Evolutionary conservation across 2,329 filamentous ascomycete genomes (phyloP).

Genomic region (Fusarium gaditjirri): DNA sequence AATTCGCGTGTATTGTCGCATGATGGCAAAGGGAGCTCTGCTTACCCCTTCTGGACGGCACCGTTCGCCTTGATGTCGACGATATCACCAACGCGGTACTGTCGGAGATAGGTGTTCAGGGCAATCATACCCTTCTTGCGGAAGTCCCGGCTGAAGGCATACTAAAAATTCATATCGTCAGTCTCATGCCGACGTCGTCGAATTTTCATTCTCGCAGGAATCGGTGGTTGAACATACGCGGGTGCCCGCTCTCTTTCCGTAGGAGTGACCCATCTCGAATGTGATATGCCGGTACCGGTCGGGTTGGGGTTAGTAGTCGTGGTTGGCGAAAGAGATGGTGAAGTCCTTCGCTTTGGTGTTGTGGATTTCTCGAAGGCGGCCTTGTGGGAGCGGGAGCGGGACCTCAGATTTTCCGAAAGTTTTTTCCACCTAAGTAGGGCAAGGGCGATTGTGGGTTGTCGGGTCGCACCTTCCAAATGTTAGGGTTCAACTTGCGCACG

Average conservation of each 20-base stretch:
- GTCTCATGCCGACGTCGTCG: slow-evolving; percentile 46
- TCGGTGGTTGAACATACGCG: slow-evolving; percentile 68
- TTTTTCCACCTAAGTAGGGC: slow-evolving; percentile 50
- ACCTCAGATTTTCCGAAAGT: slow-evolving; percentile 51
- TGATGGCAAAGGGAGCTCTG: slow-evolving; percentile 26
- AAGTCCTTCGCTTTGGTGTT: slow-evolving; percentile 48
- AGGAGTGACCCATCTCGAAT: slow-evolving; percentile 84
- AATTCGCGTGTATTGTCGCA: slow-evolving; percentile 24
- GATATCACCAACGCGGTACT: slow-evolving; percentile 98
- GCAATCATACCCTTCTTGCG: slow-evolving; percentile 95
- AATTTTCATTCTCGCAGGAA: slow-evolving; percentile 16
- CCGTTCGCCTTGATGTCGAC: slow-evolving; percentile 99
- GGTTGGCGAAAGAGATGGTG: slow-evolving; percentile 51
- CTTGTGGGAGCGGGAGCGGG: slow-evolving; percentile 49
- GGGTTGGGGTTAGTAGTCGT: slow-evolving; percentile 56
- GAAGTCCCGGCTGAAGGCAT: slow-evolving; percentile 94
- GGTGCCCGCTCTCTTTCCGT: slow-evolving; percentile 87
- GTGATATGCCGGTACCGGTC: slow-evolving; percentile 56
- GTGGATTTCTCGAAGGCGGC: slow-evolving; percentile 52
- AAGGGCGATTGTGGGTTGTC: slow-evolving; percentile 40
- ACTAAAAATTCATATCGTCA: slow-evolving; percentile 57
- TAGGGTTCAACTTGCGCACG: slow-evolving; percentile 50
- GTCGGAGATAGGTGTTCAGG: slow-evolving; percentile 92
- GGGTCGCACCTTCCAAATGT: slow-evolving; percentile 23
- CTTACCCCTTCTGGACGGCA: slow-evolving; percentile 97